Conservation (phyloP, 148 eudicot species). For the Bassia scoparia region DNA sequence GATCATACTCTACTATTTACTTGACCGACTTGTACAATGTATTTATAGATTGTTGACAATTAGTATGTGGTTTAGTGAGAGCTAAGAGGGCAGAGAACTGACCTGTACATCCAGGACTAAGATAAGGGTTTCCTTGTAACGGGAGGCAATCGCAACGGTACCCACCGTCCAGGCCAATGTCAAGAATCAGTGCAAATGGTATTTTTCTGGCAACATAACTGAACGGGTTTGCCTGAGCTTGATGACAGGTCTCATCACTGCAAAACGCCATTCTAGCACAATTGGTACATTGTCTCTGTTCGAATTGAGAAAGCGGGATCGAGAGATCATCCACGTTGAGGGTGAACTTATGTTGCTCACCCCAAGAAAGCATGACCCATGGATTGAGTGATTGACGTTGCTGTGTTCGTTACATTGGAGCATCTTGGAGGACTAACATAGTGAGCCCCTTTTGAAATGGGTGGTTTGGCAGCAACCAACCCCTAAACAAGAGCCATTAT, state of each 20-base stretch:
- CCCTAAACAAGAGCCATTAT: conserved; percentile 36
- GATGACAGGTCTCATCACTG: conserved; percentile 19
- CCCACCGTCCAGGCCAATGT: conserved; percentile 9
- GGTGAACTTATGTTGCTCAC: conserved; percentile 29
- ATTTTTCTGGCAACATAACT: conserved; percentile 26
- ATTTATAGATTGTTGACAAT: too few species aligned
- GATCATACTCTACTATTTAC: too few species aligned
- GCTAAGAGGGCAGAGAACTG: neutral
- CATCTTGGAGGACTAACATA: neutral
- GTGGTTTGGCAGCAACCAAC: conserved; percentile 2
- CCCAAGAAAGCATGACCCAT: conserved; percentile 43
- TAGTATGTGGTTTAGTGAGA: too few species aligned
- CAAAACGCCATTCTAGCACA: conserved; percentile 38
- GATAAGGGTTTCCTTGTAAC: conserved; percentile 33
- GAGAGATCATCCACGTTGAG: conserved; percentile 38
- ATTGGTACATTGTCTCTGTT: conserved; percentile 23
- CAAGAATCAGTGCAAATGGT: conserved; percentile 19
- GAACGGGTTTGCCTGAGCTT: conserved; percentile 10
- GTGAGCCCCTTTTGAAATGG: conserved; percentile 35
- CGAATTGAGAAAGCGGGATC: conserved; percentile 24
- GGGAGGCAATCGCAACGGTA: conserved; percentile 30
- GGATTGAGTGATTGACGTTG: conserved; percentile 26
- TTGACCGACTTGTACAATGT: too few species aligned
- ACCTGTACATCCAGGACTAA: conserved; percentile 31
- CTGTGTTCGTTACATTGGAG: conserved; percentile 21